Evolutionary conservation across 2,329 filamentous ascomycete genomes (phyloP).

Genomic region (Venturia aucupariae): DNA sequence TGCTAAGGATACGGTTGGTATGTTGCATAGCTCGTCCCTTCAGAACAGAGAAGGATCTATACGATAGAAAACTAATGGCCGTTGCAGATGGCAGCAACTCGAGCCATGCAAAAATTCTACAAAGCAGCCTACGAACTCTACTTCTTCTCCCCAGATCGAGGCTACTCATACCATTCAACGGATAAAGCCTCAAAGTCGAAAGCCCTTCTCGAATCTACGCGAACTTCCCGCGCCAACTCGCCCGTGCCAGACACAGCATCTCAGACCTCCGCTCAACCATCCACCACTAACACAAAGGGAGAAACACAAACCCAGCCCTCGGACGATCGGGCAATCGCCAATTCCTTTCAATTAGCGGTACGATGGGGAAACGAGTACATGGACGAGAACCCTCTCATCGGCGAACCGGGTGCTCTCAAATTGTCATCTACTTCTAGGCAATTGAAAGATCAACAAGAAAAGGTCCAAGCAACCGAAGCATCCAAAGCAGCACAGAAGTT

Average conservation of each 20-base stretch:
- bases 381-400: slow-evolving; percentile 54
- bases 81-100: slow-evolving; percentile 4
- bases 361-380: slow-evolving; percentile 52
- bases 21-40: slow-evolving; percentile 19
- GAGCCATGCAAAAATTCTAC: slow-evolving; percentile 8
- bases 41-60: not conserved
- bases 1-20: slow-evolving; percentile 47
- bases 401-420: slow-evolving; percentile 55
- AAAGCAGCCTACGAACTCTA: slow-evolving; percentile 24
- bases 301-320: not conserved
- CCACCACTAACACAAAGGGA: slow-evolving; percentile 14
- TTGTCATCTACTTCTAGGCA: slow-evolving; percentile 38
- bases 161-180: slow-evolving; percentile 50
- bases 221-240: slow-evolving; percentile 21
- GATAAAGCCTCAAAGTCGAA: not conserved
- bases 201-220: slow-evolving; percentile 17
- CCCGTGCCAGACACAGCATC: slow-evolving; percentile 19
- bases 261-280: slow-evolving; percentile 16
- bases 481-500: slow-evolving; percentile 12
- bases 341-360: slow-evolving; percentile 43
- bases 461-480: slow-evolving; percentile 16
- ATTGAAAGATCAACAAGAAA: slow-evolving; percentile 32
- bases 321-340: slow-evolving; percentile 21
- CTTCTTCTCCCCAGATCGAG: slow-evolving; percentile 48
- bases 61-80: not conserved